These are phyloP conservation scores for Calonectria leucothoes DNA, from an alignment of 2,329 filamentous ascomycete genomes.

Conservation along the genomic window DNA sequence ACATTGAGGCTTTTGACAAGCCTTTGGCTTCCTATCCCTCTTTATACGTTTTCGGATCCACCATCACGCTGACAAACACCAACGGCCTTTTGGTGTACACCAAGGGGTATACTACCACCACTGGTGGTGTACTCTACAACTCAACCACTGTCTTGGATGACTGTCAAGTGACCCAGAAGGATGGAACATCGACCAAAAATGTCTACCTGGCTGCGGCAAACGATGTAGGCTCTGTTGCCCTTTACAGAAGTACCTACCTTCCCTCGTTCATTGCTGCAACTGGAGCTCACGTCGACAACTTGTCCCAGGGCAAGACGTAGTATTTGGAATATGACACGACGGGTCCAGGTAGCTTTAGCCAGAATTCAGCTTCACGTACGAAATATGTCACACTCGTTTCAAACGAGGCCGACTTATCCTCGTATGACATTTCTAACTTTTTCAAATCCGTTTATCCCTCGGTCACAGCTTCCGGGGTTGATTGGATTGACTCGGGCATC, in stretches of 20 bases:
- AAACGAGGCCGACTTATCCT: conserved; percentile 44
- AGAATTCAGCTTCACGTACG: conserved; percentile 47
- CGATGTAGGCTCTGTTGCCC: conserved; percentile 50
- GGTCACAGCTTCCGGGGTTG: conserved; percentile 22
- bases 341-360: conserved; percentile 53
- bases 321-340: conserved; percentile 56
- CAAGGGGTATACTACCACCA: conserved; percentile 44
- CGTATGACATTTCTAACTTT: conserved; percentile 32
- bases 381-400: conserved; percentile 47
- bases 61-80: conserved; percentile 51
- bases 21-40: conserved; percentile 53
- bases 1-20: conserved; percentile 57
- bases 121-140: conserved; percentile 45
- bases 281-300: conserved; percentile 46
- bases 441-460: conserved; percentile 24
- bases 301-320: conserved; percentile 47
- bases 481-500: conserved; percentile 37
- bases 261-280: conserved; percentile 50
- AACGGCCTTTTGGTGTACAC: conserved; percentile 49
- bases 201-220: conserved; percentile 57
- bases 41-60: conserved; percentile 56
- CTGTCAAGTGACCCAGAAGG: conserved; percentile 48
- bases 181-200: conserved; percentile 46
- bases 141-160: conserved; percentile 56
- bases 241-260: conserved; percentile 54